phyloP scores from a whole-genome alignment of 2,329 filamentous ascomycete genomes.

The Aspergillus uvarum region DNA sequence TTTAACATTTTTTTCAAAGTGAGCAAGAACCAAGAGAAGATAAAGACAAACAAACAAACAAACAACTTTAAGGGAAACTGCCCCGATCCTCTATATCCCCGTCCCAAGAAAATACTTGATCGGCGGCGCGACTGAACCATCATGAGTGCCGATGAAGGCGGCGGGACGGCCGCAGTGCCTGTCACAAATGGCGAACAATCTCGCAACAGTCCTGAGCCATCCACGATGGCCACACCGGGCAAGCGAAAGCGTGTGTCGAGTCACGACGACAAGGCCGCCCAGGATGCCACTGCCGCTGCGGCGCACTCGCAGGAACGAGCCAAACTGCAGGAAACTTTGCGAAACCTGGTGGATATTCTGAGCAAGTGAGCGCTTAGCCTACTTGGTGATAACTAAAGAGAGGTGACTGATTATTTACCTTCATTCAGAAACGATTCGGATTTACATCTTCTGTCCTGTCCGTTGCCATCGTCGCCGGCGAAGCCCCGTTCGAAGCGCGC shows the following conservation, averaged over 20 bases:
- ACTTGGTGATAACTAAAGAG: background rate
- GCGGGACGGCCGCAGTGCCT: constrained; percentile 30
- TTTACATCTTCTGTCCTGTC: constrained; percentile 43
- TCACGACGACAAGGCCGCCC: constrained; percentile 30
- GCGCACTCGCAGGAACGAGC: constrained; percentile 30
- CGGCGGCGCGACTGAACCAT: constrained; percentile 26
- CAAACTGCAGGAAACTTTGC: constrained; percentile 36
- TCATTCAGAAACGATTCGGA: constrained; percentile 43
- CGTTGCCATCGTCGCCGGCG: constrained; percentile 35
- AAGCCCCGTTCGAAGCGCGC: constrained; percentile 47
- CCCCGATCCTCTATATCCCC: constrained; percentile 10
- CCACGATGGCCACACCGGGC: constrained; percentile 35
- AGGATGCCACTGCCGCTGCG: constrained; percentile 25
- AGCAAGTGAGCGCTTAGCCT: constrained; percentile 28
- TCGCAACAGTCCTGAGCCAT: constrained; percentile 29
- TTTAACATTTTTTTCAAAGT: background rate
- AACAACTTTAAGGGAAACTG: background rate
- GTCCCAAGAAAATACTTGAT: constrained; percentile 20
- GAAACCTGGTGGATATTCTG: constrained; percentile 35
- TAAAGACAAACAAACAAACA: background rate
- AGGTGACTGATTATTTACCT: constrained; percentile 22
- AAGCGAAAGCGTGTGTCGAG: constrained; percentile 45
- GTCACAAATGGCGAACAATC: constrained; percentile 37
- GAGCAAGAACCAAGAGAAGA: background rate
- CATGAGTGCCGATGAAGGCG: constrained; percentile 42